These are phyloP conservation scores for Pseudonitzschia multiseries DNA, from an alignment of 108 stramenopile species.

Conservation along the genomic window DNA sequence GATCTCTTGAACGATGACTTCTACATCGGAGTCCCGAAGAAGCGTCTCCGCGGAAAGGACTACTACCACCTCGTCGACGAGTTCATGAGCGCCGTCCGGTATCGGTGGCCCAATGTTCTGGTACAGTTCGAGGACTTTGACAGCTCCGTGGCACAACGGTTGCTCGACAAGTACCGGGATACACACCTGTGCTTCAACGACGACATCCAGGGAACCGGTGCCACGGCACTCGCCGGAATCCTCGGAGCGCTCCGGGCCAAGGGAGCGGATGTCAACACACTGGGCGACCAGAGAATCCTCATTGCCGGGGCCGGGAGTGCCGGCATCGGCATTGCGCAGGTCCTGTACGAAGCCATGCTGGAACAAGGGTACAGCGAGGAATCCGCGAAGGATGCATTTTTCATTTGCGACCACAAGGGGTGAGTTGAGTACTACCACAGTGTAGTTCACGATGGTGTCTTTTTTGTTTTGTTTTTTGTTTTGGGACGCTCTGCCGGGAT, in stretches of 20 bases:
- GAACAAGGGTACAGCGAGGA: conserved; percentile 79
- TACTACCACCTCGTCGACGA: conserved; percentile 94
- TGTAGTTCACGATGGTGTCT: too few species aligned
- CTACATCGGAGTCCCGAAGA: conserved; percentile 90
- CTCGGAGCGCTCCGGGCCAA: conserved; percentile 80
- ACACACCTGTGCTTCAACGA: conserved; percentile 96
- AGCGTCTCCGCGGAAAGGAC: conserved; percentile 72
- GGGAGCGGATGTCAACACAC: conserved; percentile 60
- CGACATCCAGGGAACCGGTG: conserved; percentile 98
- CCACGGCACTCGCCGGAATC: conserved; percentile 84
- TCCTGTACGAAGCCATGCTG: conserved; percentile 81
- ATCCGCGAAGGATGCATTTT: conserved; percentile 80
- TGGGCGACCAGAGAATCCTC: conserved; percentile 87
- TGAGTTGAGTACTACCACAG: too few species aligned
- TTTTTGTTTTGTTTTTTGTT: too few species aligned
- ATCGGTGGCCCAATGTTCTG: conserved; percentile 91
- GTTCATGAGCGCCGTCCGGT: conserved; percentile 93
- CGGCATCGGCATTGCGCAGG: conserved; percentile 92
- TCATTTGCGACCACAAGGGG: conserved; percentile 82
- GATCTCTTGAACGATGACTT: conserved; percentile 85
- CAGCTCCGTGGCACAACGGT: conserved; percentile 74
- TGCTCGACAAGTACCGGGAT: conserved; percentile 92
- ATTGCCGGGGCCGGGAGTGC: conserved; percentile 93
- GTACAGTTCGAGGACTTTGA: conserved; percentile 99
- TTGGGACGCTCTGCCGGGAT: too few species aligned